phyloP scores from a whole-genome alignment of 805 yeast genomes.

The Kluyveromyces aestuarii region DNA sequence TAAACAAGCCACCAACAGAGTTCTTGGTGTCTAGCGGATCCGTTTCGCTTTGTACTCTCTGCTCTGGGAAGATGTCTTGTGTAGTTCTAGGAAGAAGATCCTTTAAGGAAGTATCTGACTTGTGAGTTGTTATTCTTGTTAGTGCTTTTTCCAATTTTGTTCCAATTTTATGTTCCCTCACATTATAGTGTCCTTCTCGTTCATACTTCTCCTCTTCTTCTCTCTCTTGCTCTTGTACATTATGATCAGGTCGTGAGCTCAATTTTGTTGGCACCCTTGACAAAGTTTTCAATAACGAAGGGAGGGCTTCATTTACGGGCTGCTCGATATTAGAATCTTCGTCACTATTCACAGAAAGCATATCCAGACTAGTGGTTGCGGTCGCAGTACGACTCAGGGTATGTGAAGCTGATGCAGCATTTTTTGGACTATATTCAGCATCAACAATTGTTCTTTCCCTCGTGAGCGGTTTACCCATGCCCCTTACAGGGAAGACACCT shows the following conservation, averaged over 20 bases:
- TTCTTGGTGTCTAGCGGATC: background rate
- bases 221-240: conserved; percentile 7
- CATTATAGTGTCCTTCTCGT: conserved; percentile 23
- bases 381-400: background rate
- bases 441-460: conserved; percentile 53
- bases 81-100: conserved; percentile 15
- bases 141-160: conserved; percentile 27
- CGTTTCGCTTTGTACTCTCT: background rate
- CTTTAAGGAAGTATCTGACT: conserved; percentile 2
- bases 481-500: conserved; percentile 72
- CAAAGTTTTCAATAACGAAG: background rate
- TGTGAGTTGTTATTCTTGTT: conserved; percentile 12
- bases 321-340: conserved; percentile 9
- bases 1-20: conserved; percentile 6
- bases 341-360: conserved; percentile 8
- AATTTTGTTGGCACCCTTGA: background rate
- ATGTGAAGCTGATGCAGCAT: background rate
- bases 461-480: conserved; percentile 59
- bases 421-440: conserved; percentile 13
- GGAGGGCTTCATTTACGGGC: background rate
- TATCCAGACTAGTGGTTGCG: conserved; percentile 5
- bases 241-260: background rate
- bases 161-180: conserved; percentile 28
- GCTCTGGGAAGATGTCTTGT: conserved; percentile 18
- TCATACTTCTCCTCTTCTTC: conserved; percentile 23